Base-by-base conservation (phyloP, 306 rosid genomes). In the Quercus dentata region DNA sequence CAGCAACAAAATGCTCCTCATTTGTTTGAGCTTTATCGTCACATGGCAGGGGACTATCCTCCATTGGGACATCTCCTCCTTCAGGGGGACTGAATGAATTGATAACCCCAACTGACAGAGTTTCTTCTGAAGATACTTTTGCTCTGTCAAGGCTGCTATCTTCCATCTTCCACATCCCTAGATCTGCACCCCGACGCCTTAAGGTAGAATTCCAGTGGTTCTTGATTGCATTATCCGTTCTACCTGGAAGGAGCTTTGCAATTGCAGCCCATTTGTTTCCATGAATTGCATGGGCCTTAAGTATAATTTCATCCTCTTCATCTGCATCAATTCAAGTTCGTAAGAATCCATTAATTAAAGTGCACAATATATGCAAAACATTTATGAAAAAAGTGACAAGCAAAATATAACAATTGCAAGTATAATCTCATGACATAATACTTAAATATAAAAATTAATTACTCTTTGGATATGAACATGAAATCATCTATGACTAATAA, bases 211-310 rank as follows among this genome's bases (percentile, higher is more conserved):
- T 92, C 94, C 97, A 92, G 78, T 92, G 97, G 70, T 89, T 92
- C 82, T 92, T 92, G 54, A 92, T 92, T 13, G 91, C 91, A 61
- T 90, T 92, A 84, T 92, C 97, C 28, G 97, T 92, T 86, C 97
- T 85, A 14, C 97, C 94, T 1, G 91, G 91, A 68, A 92, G 92
- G 74, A 92, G 88, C 86, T 85, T 87, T 41, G 97, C 94, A 75
- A 92, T 90, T 77, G 87, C 91, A 23, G 97, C 91, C 97, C 94
- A 92, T 83, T 85, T 92, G 89, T 92, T 92, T 59, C 94, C 97
- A 81, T 90, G 92, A 58, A 87, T 72, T n/a, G 91, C 87, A 83
- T 92, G 97, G 71, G 97, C 94, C 71, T 84, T 77, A 74, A 87
- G 75, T 33, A 92, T 90, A 14, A 90, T 56, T 35, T 10, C 86